A percentile compares a stretch with the other conserved stretches of the same genome.
Evolutionary conservation across 148 eudicot species (phyloP).

Genomic region (Amaranthus palmeri): DNA sequence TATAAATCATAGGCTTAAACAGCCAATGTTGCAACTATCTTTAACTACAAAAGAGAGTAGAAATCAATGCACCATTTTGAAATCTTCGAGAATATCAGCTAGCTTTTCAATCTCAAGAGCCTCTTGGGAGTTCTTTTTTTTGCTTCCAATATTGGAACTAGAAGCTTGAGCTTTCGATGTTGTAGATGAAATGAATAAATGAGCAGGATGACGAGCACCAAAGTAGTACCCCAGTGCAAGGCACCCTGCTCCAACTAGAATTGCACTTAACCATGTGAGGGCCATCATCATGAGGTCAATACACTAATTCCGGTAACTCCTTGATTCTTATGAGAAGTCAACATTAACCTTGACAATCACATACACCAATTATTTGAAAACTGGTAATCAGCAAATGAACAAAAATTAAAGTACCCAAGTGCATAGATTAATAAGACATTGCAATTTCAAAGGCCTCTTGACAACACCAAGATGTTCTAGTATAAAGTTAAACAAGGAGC

Average conservation of each 20-base stretch:
- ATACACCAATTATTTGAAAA: background rate
- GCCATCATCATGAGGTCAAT: slow-evolving; percentile 40
- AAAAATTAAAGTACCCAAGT: background rate
- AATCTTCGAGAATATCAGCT: slow-evolving; percentile 87
- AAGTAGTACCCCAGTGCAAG: slow-evolving; percentile 75
- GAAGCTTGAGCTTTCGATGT: slow-evolving; percentile 27
- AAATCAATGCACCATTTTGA: slow-evolving; percentile 65
- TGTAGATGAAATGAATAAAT: slow-evolving; percentile 25
- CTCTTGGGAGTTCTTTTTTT: slow-evolving; percentile 41
- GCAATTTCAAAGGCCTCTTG: background rate
- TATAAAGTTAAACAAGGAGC: background rate
- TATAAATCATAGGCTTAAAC: background rate
- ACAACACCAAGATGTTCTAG: background rate
- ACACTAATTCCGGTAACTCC: background rate
- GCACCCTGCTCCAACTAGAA: slow-evolving; percentile 84
- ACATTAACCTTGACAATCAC: background rate
- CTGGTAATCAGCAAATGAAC: background rate
- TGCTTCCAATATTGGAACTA: slow-evolving; percentile 29
- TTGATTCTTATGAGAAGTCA: slow-evolving; percentile 6
- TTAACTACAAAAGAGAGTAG: slow-evolving; percentile 1
- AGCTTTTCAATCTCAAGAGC: slow-evolving; percentile 81
- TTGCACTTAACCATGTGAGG: slow-evolving; percentile 75
- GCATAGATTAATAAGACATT: background rate
- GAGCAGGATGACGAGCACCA: slow-evolving; percentile 46
- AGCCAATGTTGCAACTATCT: background rate